These are phyloP conservation scores for Marsdenia floribunda DNA, from an alignment of 257 asterid genomes.

Conservation along the genomic window DNA sequence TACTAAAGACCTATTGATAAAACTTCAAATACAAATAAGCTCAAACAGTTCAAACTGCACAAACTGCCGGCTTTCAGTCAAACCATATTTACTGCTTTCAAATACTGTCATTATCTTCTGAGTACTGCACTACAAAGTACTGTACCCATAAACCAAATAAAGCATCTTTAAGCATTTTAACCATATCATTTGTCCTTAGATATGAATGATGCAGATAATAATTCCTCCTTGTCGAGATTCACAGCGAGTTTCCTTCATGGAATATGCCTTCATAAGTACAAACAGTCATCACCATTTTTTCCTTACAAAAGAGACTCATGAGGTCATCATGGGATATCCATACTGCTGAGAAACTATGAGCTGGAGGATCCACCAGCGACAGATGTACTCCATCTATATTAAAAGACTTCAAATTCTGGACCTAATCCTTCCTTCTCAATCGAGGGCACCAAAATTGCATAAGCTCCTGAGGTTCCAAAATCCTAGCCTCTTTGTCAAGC, in stretches of 20 bases:
- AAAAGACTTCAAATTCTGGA: slow-evolving; percentile 15
- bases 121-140: slow-evolving; percentile 3
- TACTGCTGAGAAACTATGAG: slow-evolving; percentile 4
- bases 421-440: slow-evolving; percentile 17
- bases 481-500: slow-evolving; percentile 29
- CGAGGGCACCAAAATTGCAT: slow-evolving; percentile 15
- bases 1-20: background rate
- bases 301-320: slow-evolving; percentile 23
- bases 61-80: background rate
- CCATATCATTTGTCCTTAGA: slow-evolving; percentile 1
- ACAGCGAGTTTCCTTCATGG: slow-evolving; percentile 12
- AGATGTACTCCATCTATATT: slow-evolving; percentile 11
- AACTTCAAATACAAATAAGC: background rate
- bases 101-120: background rate
- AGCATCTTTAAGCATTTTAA: background rate
- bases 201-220: slow-evolving; percentile 7
- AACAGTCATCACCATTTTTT: background rate
- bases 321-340: slow-evolving; percentile 12
- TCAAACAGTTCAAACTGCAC: slow-evolving; percentile 2
- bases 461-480: slow-evolving; percentile 15
- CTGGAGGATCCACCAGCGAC: slow-evolving; percentile 12
- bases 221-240: background rate
- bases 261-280: slow-evolving; percentile 9
- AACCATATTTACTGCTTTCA: background rate
- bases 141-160: slow-evolving; percentile 1